phyloP scores from a whole-genome alignment of 2,329 filamentous ascomycete species.

The Aspergillus texensis region DNA sequence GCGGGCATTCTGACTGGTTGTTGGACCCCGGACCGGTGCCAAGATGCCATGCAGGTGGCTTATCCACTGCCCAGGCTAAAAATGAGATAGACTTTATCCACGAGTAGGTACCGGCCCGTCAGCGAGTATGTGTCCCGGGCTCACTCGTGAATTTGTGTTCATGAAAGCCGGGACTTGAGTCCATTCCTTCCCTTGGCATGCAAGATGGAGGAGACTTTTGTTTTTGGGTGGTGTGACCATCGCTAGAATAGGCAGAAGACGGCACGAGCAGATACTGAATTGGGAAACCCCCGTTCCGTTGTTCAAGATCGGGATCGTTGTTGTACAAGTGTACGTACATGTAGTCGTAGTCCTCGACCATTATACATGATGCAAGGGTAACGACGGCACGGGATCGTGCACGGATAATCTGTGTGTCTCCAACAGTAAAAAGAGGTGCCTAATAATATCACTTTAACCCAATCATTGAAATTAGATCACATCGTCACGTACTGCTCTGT shows the following conservation, averaged over 20 bases:
- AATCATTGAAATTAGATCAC: too few relatives aligned
- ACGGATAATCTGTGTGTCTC: too few relatives aligned
- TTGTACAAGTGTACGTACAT: too few relatives aligned
- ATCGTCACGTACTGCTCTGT: too few relatives aligned
- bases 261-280: background rate
- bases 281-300: background rate
- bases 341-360: too few relatives aligned
- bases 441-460: too few relatives aligned
- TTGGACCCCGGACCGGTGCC: background rate
- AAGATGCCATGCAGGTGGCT: background rate
- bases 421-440: too few relatives aligned
- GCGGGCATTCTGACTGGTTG: slow-evolving; percentile 2
- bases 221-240: background rate
- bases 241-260: background rate
- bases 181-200: background rate
- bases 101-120: background rate
- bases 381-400: too few relatives aligned
- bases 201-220: background rate
- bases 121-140: too few relatives aligned
- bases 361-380: too few relatives aligned
- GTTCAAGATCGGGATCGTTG: too few relatives aligned
- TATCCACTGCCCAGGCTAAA: background rate
- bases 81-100: slow-evolving; percentile 1
- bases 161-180: background rate
- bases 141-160: too few relatives aligned